Evolutionary conservation across 148 eudicot genomes (phyloP), one percentile per base, ranked within the genome.

Genomic region (Nepenthes mirabilis): DNA sequence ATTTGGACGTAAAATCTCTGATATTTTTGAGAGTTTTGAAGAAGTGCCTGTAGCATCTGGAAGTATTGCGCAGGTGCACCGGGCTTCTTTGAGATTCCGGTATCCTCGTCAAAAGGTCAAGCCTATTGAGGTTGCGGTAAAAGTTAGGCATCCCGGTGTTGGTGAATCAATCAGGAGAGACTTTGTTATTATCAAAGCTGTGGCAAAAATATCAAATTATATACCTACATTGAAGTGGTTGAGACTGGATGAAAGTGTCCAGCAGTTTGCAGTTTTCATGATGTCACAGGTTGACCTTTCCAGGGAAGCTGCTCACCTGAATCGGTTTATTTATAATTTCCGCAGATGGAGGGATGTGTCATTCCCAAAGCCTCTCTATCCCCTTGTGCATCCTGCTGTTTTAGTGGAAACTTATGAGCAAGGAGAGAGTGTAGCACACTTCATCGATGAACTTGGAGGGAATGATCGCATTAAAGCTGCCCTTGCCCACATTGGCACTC

Each of bases 211-310:
- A 13, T 90, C 97, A 1, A 87, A 56, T 34, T 65, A 74, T 48
- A 77, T 90, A 35, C 97, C 97, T 56, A 73, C 85, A 36, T 62
- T 90, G 60, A 84, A 77, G 11, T 90, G 97, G 97, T 71, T 84
- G 75, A 82, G 97, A 65, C 62, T 90, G 70, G 97, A 90, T 65
- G 97, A 90, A 61, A 90, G 97, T 68, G 91, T 87, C 13, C 97
- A 90, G 65, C 97, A 90, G 66, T 90, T 90, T 79, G 84, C 95
- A 34, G 91, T 84, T 63, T 90, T 90, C 68, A 90, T 90, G 97
- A 77, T 90, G 95, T 90, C 95, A 33, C 97, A 90, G 71, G 97
- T 90, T 54, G 97, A 90, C 69, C 88, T 90, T 59, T 90, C 97
- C 7, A 73, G 97, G 55, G 97, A 90, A 81, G 97, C 97, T 72